phyloP scores from a whole-genome alignment of 306 rosid genomes.

The Chamaecrista fasciculata region DNA sequence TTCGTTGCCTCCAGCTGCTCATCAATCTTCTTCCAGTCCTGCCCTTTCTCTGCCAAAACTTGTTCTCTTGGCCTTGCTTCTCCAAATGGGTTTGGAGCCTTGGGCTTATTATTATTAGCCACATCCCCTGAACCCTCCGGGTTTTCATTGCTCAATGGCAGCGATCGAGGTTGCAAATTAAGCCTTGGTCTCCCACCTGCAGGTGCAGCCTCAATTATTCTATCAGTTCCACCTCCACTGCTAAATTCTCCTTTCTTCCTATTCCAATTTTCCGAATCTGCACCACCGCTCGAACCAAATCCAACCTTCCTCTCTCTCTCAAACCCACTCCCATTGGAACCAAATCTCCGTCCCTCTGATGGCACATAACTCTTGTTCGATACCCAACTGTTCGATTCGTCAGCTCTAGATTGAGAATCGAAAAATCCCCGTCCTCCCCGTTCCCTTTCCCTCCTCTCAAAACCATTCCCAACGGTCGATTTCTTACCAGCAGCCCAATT shows the following conservation, averaged over 20 bases:
- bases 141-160: conserved; percentile 43
- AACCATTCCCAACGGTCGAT: conserved; percentile 51
- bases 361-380: conserved; percentile 57
- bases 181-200: conserved; percentile 66
- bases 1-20: conserved; percentile 59
- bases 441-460: conserved; percentile 48
- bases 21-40: conserved; percentile 68
- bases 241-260: conserved; percentile 44
- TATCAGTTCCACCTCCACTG: conserved; percentile 37
- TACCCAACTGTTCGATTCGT: conserved; percentile 87
- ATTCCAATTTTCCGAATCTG: conserved; percentile 66
- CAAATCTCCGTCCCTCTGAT: conserved; percentile 60
- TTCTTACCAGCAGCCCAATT: conserved; percentile 85
- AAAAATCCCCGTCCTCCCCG: conserved; percentile 64
- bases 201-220: conserved; percentile 21
- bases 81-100: conserved; percentile 74
- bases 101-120: conserved; percentile 56
- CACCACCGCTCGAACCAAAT: conserved; percentile 56
- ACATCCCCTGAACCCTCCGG: conserved; percentile 41
- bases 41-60: conserved; percentile 72
- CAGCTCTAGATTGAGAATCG: conserved; percentile 84
- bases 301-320: conserved; percentile 69
- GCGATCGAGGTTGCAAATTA: conserved; percentile 69
- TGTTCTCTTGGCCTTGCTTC: conserved; percentile 75
- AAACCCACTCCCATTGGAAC: conserved; percentile 50